phyloP scores from a whole-genome alignment of 805 yeast genomes.

The Ogataea populi-albae region DNA sequence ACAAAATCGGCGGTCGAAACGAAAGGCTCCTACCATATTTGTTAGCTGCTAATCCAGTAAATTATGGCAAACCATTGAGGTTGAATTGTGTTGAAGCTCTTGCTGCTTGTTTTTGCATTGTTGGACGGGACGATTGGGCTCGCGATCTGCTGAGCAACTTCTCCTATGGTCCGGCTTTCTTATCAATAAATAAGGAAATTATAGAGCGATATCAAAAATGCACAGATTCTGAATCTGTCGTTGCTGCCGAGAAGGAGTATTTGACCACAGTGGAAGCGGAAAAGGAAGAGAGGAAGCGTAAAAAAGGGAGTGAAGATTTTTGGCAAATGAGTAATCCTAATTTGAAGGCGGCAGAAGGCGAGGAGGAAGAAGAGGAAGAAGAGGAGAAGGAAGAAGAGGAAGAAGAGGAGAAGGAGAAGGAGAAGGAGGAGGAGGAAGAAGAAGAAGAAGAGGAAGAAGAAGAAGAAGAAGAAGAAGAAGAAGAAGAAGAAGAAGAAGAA shows the following conservation, averaged over 20 bases:
- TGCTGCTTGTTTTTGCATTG: slow-evolving; percentile 95
- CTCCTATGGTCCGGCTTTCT: slow-evolving; percentile 90
- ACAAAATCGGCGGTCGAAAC: slow-evolving; percentile 84
- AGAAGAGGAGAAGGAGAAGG: slow-evolving; percentile 18
- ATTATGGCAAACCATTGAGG: slow-evolving; percentile 95
- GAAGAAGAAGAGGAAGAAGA: slow-evolving; percentile 22
- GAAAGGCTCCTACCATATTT: slow-evolving; percentile 87
- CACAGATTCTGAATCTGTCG: slow-evolving; percentile 74
- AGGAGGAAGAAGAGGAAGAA: slow-evolving; percentile 20
- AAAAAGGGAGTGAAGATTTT: slow-evolving; percentile 53
- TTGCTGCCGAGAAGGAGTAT: slow-evolving; percentile 72
- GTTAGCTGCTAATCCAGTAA: slow-evolving; percentile 95
- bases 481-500: slow-evolving; percentile 3
- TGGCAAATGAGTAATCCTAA: slow-evolving; percentile 83
- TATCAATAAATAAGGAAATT: slow-evolving; percentile 78
- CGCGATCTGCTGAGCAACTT: slow-evolving; percentile 69
- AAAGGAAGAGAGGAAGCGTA: slow-evolving; percentile 55
- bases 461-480: slow-evolving; percentile 25
- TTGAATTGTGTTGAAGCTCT: slow-evolving; percentile 95
- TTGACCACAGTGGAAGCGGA: slow-evolving; percentile 66
- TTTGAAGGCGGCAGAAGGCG: slow-evolving; percentile 34
- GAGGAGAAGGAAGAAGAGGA: slow-evolving; percentile 29
- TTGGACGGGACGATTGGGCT: slow-evolving; percentile 91
- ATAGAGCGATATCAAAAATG: slow-evolving; percentile 73
- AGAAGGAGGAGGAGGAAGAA: slow-evolving; percentile 11